Conservation (phyloP, 495 filamentous ascomycete genomes). For the Neurospora tetrasperma region DNA sequence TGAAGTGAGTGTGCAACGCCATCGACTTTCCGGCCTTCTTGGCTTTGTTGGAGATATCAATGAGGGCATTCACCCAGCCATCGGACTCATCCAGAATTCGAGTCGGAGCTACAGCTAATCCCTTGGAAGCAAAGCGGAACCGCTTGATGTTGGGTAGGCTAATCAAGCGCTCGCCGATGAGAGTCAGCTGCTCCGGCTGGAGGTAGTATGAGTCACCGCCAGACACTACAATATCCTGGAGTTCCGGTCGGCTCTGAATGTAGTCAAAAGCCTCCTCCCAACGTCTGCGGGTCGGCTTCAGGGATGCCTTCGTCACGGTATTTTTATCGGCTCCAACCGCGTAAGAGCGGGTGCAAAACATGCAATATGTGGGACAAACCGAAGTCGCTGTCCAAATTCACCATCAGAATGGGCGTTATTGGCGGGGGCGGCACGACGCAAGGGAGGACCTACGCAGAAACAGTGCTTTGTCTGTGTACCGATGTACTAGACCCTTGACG, state of each 20-base stretch:
- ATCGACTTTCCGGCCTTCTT: conserved; percentile 43
- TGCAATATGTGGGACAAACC: conserved; percentile 49
- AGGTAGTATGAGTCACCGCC: conserved; percentile 49
- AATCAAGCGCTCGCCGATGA: conserved; percentile 31
- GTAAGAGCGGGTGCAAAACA: conserved; percentile 50
- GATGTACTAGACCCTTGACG: conserved; percentile 42
- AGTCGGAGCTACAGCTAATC: conserved; percentile 41
- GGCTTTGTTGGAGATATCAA: conserved; percentile 37
- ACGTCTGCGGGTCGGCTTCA: conserved; percentile 29
- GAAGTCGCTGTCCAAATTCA: conserved; percentile 28
- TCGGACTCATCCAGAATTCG: conserved; percentile 41
- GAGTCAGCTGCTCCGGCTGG: conserved; percentile 21
- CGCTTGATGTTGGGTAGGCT: conserved; percentile 34
- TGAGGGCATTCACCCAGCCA: conserved; percentile 40
- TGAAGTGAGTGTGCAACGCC: conserved; percentile 53
- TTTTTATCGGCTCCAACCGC: conserved; percentile 42
- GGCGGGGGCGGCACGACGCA: background rate
- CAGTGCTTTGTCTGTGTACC: conserved; percentile 49
- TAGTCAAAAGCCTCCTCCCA: conserved; percentile 41
- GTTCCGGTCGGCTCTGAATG: conserved; percentile 34
- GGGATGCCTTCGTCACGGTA: conserved; percentile 35
- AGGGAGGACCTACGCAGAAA: conserved; percentile 40
- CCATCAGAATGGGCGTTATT: background rate
- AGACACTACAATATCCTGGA: conserved; percentile 48
- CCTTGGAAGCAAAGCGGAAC: conserved; percentile 48